Conservation (phyloP, 768 basidiomycete genomes). For the Lentinula sp. region DNA sequence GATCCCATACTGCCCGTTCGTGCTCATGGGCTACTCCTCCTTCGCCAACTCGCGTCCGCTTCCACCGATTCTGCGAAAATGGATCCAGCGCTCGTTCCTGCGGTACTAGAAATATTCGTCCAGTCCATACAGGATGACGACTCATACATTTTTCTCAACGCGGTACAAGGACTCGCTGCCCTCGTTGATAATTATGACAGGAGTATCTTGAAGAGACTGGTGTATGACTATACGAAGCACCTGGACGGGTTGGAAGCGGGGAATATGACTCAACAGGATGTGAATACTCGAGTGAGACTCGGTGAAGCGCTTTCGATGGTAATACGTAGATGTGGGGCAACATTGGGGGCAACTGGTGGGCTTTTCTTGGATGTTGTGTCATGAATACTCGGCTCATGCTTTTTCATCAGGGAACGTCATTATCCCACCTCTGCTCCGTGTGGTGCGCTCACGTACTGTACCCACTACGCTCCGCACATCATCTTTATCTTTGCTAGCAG, state of each 20-base stretch:
- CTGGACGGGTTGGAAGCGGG: slow-evolving; percentile 44
- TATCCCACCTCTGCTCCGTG: slow-evolving; percentile 63
- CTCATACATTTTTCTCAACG: slow-evolving; percentile 92
- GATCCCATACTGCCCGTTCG: slow-evolving; percentile 92
- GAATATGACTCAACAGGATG: slow-evolving; percentile 48
- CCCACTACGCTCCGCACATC: slow-evolving; percentile 72
- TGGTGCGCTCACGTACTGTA: slow-evolving; percentile 51
- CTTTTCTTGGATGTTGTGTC: background rate
- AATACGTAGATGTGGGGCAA: slow-evolving; percentile 65
- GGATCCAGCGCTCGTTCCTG: slow-evolving; percentile 68
- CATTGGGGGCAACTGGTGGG: slow-evolving; percentile 65
- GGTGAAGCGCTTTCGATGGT: slow-evolving; percentile 84
- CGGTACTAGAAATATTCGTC: slow-evolving; percentile 83
- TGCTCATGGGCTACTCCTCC: slow-evolving; percentile 82
- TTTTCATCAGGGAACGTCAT: slow-evolving; percentile 53
- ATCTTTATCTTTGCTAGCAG: slow-evolving; percentile 58
- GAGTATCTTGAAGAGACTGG: slow-evolving; percentile 61
- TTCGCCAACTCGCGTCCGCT: slow-evolving; percentile 66
- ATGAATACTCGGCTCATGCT: slow-evolving; percentile 1
- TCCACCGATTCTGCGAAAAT: slow-evolving; percentile 15
- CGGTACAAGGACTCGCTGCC: slow-evolving; percentile 82
- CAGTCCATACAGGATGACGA: slow-evolving; percentile 86
- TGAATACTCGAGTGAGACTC: slow-evolving; percentile 70
- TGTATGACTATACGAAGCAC: slow-evolving; percentile 58
- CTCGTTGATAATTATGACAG: slow-evolving; percentile 77